These are phyloP conservation scores for Clarireedia homoeocarpa DNA, from an alignment of 2,329 filamentous ascomycete genomes.

Conservation along the genomic window DNA sequence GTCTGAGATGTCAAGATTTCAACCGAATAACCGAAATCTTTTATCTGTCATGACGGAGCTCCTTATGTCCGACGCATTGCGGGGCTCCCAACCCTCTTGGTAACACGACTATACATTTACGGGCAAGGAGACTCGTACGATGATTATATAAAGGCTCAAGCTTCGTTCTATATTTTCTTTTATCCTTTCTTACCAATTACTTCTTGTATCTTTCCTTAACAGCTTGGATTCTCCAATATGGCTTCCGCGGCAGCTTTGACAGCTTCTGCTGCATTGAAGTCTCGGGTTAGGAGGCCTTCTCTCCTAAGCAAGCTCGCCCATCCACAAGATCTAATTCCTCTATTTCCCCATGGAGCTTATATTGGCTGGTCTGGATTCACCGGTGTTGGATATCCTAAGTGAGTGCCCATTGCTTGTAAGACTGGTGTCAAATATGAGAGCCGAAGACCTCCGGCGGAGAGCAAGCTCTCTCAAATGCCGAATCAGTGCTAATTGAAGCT, in stretches of 20 bases:
- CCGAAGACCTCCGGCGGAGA: neutral
- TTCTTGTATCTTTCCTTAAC: neutral
- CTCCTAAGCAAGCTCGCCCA: constrained; percentile 74
- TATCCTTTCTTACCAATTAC: neutral
- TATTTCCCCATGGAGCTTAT: constrained; percentile 80
- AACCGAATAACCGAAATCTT: constrained; percentile 7
- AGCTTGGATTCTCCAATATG: constrained; percentile 13
- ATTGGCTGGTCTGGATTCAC: constrained; percentile 91
- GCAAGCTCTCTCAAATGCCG: neutral
- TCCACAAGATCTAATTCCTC: constrained; percentile 69
- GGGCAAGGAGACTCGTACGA: neutral
- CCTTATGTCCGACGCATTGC: constrained; percentile 3
- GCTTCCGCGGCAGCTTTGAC: constrained; percentile 21
- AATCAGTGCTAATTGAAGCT: constrained; percentile 8
- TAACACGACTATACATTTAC: neutral
- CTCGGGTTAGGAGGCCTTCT: constrained; percentile 66
- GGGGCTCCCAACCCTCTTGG: neutral
- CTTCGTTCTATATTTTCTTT: neutral
- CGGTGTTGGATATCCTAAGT: constrained; percentile 84
- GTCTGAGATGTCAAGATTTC: neutral
- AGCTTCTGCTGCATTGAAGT: constrained; percentile 52
- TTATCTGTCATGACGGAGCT: constrained; percentile 4
- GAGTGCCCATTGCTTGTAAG: constrained; percentile 28
- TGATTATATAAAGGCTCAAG: constrained; percentile 1
- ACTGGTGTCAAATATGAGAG: neutral